phyloP scores from a whole-genome alignment of 148 eudicot species.

The Hydrangea macrophylla region DNA sequence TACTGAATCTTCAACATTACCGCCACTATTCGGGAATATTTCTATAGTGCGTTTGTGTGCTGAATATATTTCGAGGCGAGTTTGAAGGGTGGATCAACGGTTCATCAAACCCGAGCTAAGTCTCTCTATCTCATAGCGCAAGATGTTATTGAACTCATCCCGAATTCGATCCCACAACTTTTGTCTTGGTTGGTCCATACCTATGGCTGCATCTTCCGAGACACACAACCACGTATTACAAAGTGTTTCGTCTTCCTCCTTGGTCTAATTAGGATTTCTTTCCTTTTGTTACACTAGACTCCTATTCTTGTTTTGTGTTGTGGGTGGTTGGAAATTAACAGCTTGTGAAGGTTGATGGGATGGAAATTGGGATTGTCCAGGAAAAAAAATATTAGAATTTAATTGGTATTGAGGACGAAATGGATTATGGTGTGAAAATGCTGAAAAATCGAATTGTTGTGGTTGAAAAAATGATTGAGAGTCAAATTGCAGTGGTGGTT shows the following conservation, averaged over 20 bases:
- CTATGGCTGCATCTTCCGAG: not conserved
- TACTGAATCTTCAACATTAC: not conserved
- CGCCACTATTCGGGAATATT: not conserved
- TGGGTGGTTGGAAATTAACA: too few species aligned
- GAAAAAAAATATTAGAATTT: too few species aligned
- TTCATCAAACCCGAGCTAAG: slow-evolving; percentile 1
- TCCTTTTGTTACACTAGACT: too few species aligned
- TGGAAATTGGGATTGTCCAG: too few species aligned
- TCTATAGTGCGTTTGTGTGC: not conserved
- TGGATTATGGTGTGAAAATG: too few species aligned
- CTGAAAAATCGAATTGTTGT: too few species aligned
- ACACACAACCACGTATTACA: not conserved
- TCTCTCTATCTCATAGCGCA: not conserved
- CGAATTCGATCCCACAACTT: slow-evolving; percentile 1
- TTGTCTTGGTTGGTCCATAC: not conserved
- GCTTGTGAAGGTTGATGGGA: too few species aligned
- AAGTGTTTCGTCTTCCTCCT: not conserved
- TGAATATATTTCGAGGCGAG: not conserved
- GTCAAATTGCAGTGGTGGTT: too few species aligned
- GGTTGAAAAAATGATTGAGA: too few species aligned
- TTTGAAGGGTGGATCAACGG: not conserved
- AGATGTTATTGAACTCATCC: not conserved
- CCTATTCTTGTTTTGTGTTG: too few species aligned
- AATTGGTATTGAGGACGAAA: too few species aligned
- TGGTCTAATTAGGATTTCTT: slow-evolving; percentile 3